Base-by-base conservation (phyloP, 306 rosid species). In the Glycyrrhiza uralensis region DNA sequence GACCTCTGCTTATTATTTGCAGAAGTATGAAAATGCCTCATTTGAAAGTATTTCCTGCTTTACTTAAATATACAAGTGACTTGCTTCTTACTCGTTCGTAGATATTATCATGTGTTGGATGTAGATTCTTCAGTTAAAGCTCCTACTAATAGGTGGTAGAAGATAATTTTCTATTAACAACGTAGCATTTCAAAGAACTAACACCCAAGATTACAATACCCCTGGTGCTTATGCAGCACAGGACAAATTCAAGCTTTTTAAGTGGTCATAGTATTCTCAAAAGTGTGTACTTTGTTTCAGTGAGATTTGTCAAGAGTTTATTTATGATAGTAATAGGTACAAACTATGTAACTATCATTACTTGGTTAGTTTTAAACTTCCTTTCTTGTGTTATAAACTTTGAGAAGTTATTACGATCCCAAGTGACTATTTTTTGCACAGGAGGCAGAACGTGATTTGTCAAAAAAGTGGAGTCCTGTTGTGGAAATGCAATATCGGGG, bases 401-500 rank as follows among this genome's bases (percentile, higher is more conserved):
- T 28, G 39, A 2, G 41, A 41, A 41, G 69, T 69, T 58, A 15
- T 38, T 79, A 63, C 41, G 35, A 58, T 70, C 67, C 61, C 30
- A 35, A 28, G 76, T 29, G 24, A 58, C 70, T 63, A 35, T 19
- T 22, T 69, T 71, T 68, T 50, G 44, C 70, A 26, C 87, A 92
- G 96, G 96, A 94, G 88, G 85, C 90, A n/a, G 98, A 94, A 80
- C 89, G 98, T 10, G 92, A 91, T 83, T 80, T 87, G 35, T 86
- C 98, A 2, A 91, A 87, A 79, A 87, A 84, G 77, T 94, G 98
- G 98, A 87, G 69, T 84, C 97, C 96, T 47, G 66, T 75, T 64
- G 85, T 94, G 81, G 97, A 94, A 84, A 85, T 94, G 90, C 89
- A 81, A 80, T 94, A 89, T 66, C 82, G 94, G 84, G 97, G 97